Conservation (phyloP, 768 basidiomycete genomes). For the Mycena olivaceomarginata region DNA sequence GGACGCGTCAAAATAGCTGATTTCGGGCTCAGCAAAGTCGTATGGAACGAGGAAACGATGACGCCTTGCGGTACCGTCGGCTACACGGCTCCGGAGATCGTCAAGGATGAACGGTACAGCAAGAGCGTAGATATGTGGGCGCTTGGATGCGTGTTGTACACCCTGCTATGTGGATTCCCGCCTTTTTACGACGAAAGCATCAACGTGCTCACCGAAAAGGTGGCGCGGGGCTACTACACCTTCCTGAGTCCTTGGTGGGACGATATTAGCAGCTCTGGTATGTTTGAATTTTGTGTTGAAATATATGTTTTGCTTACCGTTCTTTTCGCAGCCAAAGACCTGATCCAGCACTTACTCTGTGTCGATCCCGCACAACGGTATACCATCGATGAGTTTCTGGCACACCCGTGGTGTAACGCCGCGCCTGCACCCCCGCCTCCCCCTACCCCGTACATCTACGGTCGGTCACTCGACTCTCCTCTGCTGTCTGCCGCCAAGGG, state of each 20-base stretch:
- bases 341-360: conserved; percentile 95
- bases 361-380: conserved; percentile 97
- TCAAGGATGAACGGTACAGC: conserved; percentile 97
- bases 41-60: conserved; percentile 99
- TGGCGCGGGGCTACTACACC: conserved; percentile 97
- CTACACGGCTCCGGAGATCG: conserved; percentile 99
- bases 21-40: conserved; percentile 97
- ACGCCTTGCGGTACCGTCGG: conserved; percentile 99
- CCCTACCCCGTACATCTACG: conserved; percentile 76
- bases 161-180: conserved; percentile 96
- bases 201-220: conserved; percentile 98
- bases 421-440: conserved; percentile 77
- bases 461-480: conserved; percentile 89
- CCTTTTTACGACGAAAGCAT: conserved; percentile 99
- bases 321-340: conserved; percentile 86
- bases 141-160: conserved; percentile 98
- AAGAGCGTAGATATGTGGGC: conserved; percentile 99
- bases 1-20: conserved; percentile 99
- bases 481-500: conserved; percentile 88
- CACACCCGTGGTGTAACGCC: conserved; percentile 95
- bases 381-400: conserved; percentile 98
- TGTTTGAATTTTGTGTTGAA: conserved; percentile 38
- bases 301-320: conserved; percentile 12
- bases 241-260: conserved; percentile 99
- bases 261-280: conserved; percentile 90